Base-by-base conservation (phyloP, 169 alveolate species). In the Plasmodium relictum region DNA sequence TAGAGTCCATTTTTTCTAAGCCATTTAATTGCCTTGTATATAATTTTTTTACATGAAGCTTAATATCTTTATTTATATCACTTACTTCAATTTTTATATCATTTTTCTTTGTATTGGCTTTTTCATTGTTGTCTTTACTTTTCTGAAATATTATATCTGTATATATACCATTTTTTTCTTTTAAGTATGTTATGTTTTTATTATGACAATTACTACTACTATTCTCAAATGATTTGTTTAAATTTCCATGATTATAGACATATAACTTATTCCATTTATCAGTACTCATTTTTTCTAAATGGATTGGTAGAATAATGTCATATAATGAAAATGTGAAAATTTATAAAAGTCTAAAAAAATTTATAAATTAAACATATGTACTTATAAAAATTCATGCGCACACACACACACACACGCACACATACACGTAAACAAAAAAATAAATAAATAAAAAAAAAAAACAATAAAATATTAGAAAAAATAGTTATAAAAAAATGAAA, bases 231-330 rank as follows among this genome's bases (percentile, higher is more conserved):
- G 48, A 37, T 12, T 8, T 42, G 16, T 62, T 18, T 73, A 54
- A 26, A 58, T 20, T 18, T 31, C 48, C 54, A 41, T 42, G 14
- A 58, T 73, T 73, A 72, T 73, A 73, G 65, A 41, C 68, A 73
- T 73, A 73, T 26, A 73, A 54, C 54, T 42, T 37, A 24, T 31
- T 56, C 52, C 16, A 52, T 56, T 41, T 73, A 56, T 73, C 72
- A 2, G 31, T 48, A 24, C 58, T 59, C 88, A 73, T 73, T 61
- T 56, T 73, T 45, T 18, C 68, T 39, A 26, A 50, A 9, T 50
- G 16, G 16, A 14, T 50, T 50, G 12, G 61, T 50, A 18, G 61
- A 50, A 14, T 50, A n/a, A 50, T 50, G 5, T 50, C 20, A 50
- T 14, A 52, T 69, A 18, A 41, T 42, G 10, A 45, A 69, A 69